Evolutionary conservation across 768 basidiomycete genomes (phyloP), one percentile per base, ranked within the genome.

Genomic region (Imleria badia): DNA sequence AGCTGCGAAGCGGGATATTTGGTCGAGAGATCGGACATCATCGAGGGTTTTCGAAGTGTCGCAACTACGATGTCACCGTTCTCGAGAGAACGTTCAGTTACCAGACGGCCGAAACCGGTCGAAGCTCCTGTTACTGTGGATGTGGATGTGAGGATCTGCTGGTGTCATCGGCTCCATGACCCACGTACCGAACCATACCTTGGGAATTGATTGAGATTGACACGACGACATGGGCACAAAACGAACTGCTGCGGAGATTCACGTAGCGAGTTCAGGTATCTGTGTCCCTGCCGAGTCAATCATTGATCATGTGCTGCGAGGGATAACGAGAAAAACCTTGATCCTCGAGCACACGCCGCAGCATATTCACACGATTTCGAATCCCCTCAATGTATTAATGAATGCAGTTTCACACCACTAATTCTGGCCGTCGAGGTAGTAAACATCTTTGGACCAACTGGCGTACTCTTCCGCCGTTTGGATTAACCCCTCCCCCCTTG

Each of bases 31-130:
- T 72, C 67, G 30, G 60, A 55, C 45, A 79, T 59, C 46, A 56
- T 63, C 15, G 56, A 66, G 7, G 78, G 78, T 26, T 65, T 73
- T 50, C 80, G 77, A 23, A 77, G 65, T 15, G 79, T 76, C 17
- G 80, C 79, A 45, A 78, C 68, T 26, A 70, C 78, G 11, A 55
- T 68, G 52, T 75, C 75, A n/a, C 78, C 77, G 2, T 66, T 60
- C 22, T 58, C 55, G 26, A 80, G 71, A n/a, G 68, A 73, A 33
- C 15, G 23, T 58, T 76, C 73, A 20, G 66, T 65, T 35, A 72
- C 59, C 12, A 60, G 44, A 17, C 70, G 72, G 1, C 78, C 78
- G 43, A 79, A 70, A 30, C 78, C 76, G 7, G 70, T 63, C 7
- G 72, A 75, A 8, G 75, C 61, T 23, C 78, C 78, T 26, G 76